Evolutionary conservation across 257 asterid species (phyloP), one percentile per base, ranked within the genome.

Genomic region (Thymus mandschuricus): DNA sequence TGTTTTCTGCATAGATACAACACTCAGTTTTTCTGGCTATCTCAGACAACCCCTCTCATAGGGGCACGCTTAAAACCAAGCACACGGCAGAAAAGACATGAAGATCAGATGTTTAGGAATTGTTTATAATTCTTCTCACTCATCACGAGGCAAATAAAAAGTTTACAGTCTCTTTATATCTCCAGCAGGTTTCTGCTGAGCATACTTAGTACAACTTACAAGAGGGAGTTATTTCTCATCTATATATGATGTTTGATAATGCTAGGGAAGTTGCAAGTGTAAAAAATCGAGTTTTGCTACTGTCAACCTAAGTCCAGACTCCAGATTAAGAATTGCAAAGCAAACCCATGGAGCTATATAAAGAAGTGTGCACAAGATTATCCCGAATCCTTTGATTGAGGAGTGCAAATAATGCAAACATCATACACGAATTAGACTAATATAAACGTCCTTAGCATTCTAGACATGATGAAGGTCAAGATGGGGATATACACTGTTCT

Each of bases 1-100:
- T 86, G 87, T 92, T 92, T 69, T 68, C 96, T 91, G 90, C 65
- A 60, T 30, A 12, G 1, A 50, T 45, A 68, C 59, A 75, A 5
- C 29, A 67, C 70, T 31, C 8, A 8, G 13, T 61, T 21, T 28
- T 27, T 30, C 51, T 29, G 71, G 31, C 43, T 46, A 68, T 30
- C 38, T 34, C 38, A 3, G 38, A 34, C 4, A 34, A 34, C 4
- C 38, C 38, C 4, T 34, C 38, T 34, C 4, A 34, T 34, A 34
- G 38, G 38, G 6, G 11, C 41, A 38, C 54, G 9, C 34, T 8
- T 62, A 27, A 21, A 44, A n/a, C 46, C 30, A 46, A 1, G 1
- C 28, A 62, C 13, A 29, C 7, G 41, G 12, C 10, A 64, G 60
- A 13, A 28, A 55, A 7, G 28, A 10, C 35, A 50, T 21, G 43